A percentile compares a stretch with the other conserved stretches of the same genome.
Evolutionary conservation across 768 basidiomycete genomes (phyloP).

Genomic region (Thelephora ganbajun): DNA sequence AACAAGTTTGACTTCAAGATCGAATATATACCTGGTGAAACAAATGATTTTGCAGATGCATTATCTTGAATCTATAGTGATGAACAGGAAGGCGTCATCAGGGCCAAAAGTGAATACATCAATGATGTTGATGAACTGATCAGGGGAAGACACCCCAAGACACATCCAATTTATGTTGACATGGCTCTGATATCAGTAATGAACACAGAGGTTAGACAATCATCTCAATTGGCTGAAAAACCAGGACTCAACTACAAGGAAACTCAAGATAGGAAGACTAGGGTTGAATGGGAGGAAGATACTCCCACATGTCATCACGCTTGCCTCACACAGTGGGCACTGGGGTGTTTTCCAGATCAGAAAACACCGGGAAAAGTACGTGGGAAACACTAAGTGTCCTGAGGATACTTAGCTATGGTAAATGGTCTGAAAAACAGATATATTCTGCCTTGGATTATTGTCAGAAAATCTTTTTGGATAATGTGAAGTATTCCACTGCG

Average conservation of each 20-base stretch:
- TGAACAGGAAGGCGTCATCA: conserved; percentile 11
- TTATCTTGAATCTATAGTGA: conserved; percentile 13
- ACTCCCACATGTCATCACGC: no score
- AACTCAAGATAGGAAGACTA: background rate
- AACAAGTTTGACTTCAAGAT: conserved; percentile 19
- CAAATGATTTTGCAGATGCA: conserved; percentile 15
- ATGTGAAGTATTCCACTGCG: no score
- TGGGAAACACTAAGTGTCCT: no score
- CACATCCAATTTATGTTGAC: background rate
- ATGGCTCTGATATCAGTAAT: background rate
- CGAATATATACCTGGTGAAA: conserved; percentile 15
- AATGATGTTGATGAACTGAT: conserved; percentile 5
- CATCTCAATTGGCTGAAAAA: background rate
- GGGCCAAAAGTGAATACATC: conserved; percentile 11
- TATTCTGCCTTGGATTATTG: no score
- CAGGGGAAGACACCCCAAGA: background rate
- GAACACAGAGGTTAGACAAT: background rate
- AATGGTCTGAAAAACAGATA: no score
- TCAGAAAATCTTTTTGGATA: no score
- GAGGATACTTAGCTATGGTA: no score
- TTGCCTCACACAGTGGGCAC: no score
- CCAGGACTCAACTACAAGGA: background rate
- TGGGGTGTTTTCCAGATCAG: no score
- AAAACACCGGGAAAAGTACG: no score
- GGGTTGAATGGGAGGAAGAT: background rate